Base-by-base conservation (phyloP, 306 rosid species). In the Cucurbita pepo region DNA sequence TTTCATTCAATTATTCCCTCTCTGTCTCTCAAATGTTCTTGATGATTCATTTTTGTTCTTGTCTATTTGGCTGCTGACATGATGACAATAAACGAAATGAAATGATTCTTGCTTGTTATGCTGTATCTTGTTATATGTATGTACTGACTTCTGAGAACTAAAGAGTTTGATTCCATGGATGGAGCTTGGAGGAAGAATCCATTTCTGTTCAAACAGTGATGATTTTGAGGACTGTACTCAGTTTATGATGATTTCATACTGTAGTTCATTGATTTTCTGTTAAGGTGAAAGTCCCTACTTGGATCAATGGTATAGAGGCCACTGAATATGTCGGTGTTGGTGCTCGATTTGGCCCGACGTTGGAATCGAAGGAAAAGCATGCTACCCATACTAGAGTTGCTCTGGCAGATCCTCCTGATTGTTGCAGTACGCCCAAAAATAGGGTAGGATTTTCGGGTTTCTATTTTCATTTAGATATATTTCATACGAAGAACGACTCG, bases 381-480 rank as follows among this genome's bases (percentile, higher is more conserved):
- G 99, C 99, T 76, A 94, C 79, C 83, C 88, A 67, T 81, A 88
- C 95, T 30, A 84, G 79, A 88, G 97, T 94, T 82, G 95, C 85
- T 82, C 88, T 94, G 57, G 97, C 96, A 7, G 96, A 94, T 74
- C 99, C 99, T 75, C 97, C 99, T 75, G 99, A 94, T 81, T 94
- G 89, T 81, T 94, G 99, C 79, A 78, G 77, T 71, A 48, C 13
- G 65, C 96, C 80, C 62, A 86, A 83, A 80, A 82, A 81, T 69
- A 88, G 85, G 83, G 99, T 91, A 72, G 57, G 72, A 60, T 80
- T 6, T 64, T 69, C 16, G 61, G 74, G 78, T 75, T 22, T 77
- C 34, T 52, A 11, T 65, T 55, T 38, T 8, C 55, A 19, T 18
- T 15, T 48, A 45, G 41, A 45, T 48, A 21, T 9, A 30, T 30